Evolutionary conservation across 768 basidiomycete species (phyloP).

Genomic region (Piloderma croceum): DNA sequence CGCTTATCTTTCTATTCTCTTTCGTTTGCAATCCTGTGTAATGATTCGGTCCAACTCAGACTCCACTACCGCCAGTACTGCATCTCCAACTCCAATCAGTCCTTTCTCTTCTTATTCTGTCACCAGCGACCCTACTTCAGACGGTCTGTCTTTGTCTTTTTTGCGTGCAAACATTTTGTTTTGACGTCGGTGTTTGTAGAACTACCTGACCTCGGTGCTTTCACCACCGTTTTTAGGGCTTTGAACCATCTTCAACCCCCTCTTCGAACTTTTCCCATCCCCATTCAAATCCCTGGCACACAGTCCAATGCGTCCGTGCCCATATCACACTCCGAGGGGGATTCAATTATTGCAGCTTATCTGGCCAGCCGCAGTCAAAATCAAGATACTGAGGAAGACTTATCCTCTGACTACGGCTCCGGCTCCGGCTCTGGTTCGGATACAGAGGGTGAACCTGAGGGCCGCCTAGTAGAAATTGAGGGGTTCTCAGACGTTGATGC

Average conservation of each 20-base stretch:
- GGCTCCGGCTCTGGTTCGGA: constrained; percentile 11
- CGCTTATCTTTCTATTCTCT: constrained; percentile 6
- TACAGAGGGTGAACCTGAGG: constrained; percentile 9
- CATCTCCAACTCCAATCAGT: constrained; percentile 27
- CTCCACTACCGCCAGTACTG: constrained; percentile 21
- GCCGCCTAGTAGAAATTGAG: constrained; percentile 5
- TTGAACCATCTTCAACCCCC: constrained; percentile 50
- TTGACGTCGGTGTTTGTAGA: constrained; percentile 31
- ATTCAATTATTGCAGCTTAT: constrained; percentile 50
- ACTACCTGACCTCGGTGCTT: constrained; percentile 69
- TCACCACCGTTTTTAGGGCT: constrained; percentile 64
- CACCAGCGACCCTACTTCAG: constrained; percentile 49
- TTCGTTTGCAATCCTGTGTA: constrained; percentile 10
- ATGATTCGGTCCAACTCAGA: constrained; percentile 32
- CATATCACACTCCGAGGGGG: constrained; percentile 19
- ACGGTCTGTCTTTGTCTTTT: constrained; percentile 32
- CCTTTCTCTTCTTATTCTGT: constrained; percentile 34
- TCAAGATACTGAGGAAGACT: constrained; percentile 19
- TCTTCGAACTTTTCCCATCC: constrained; percentile 27
- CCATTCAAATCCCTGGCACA: constrained; percentile 14
- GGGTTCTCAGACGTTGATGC: constrained; percentile 19
- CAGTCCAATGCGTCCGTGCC: constrained; percentile 19
- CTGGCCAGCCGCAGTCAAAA: constrained; percentile 25
- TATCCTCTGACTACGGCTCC: not conserved
- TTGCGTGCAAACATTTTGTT: constrained; percentile 3